Base-by-base conservation (phyloP, 1,139 yeast genomes). In the Pichia sp. region DNA sequence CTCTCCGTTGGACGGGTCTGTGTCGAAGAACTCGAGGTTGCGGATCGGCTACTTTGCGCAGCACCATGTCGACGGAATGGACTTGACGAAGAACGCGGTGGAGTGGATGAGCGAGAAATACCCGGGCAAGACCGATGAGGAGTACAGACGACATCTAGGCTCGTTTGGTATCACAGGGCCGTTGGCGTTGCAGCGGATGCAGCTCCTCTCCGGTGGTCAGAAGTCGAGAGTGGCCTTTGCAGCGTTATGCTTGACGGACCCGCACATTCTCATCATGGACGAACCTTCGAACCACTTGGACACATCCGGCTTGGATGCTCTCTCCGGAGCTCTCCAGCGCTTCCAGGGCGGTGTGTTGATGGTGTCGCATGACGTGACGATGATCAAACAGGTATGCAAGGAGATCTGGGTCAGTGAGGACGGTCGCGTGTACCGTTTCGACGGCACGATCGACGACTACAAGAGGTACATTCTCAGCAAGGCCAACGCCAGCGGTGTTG, bases 241-340 rank as follows among this genome's bases (percentile, higher is more conserved):
- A 12, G 93, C 97, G 27, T 78, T 93, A 61, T 91, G 98, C 73
- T 77, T 93, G 66, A 81, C 81, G 61, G 86, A 86, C 61, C 99
- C 99, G n/a, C 99, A 93, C 69, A 84, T 93, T 48, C 77, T 93
- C 65, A 83, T 93, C 68, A 77, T 93, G 63, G 99, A 93, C 77
- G 99, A 95, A 79, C 99, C 99, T 73, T 90, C 98, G 9, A 93
- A 93, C 75, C 99, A 93, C 73, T 83, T 93, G 80, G 99, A 93
- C 85, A 92, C 97, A n/a, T 88, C 95, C 52, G 99, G 98, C 80
- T 77, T 93, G 67, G 99, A 93, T 71, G 98, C 99, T 0, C 78
- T 93, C 61, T 85, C 95, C 7, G 95, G 87, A 45, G 98, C 98
- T 1, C 78, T 93, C 67, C 83, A 79, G 61, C 84, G 82, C 60